Evolutionary conservation across 768 basidiomycete species (phyloP), one percentile per base, ranked within the genome.

Genomic region (Suillus clintonianus): DNA sequence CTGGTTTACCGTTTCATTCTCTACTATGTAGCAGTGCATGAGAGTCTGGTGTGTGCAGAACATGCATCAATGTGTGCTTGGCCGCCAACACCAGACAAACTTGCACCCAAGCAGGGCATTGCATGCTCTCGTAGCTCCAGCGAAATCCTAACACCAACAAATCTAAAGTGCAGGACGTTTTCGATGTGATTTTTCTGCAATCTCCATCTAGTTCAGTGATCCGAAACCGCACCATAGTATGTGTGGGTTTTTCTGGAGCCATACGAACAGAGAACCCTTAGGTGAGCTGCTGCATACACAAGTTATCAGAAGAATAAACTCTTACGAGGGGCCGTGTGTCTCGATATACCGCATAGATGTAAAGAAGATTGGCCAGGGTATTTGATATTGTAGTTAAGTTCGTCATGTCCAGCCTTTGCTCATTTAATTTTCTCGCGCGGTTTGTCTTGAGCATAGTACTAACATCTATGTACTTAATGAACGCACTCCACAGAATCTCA

Each of bases 331-430:
- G 70, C 34, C 84, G 70, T 2, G 82, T 84, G 64, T 83, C 82
- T 57, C 80, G 80, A 15, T 83, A 71, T 4, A 82, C 77, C 3
- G 82, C 79, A 65, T 84, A 80, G 4, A 85, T 71, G 69, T 76
- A 78, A 3, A 80, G 79, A n/a, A 83, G 70, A 0, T 67, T 66
- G 47, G 72, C 73, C 8, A 83, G 64, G 15, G 76, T 74, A 22
- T 22, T 47, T 5, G 10, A 22, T 45, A 27, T 83, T 81, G 50
- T 79, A 79, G n/a, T 41, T 68, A 48, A 75, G 76, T 34, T 70
- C 61, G 19, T 59, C 60, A 24, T 61, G 60, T 7, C 61, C 68
- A 27, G 27, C 59, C 22, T 34, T 59, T 17, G 74, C 75, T 14
- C 63, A 61, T 4, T 65, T 70, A 43, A 82, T 64, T 70, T 84